Base-by-base conservation (phyloP, 352 stramenopile genomes). In the Phytophthora pseudosyringae region DNA sequence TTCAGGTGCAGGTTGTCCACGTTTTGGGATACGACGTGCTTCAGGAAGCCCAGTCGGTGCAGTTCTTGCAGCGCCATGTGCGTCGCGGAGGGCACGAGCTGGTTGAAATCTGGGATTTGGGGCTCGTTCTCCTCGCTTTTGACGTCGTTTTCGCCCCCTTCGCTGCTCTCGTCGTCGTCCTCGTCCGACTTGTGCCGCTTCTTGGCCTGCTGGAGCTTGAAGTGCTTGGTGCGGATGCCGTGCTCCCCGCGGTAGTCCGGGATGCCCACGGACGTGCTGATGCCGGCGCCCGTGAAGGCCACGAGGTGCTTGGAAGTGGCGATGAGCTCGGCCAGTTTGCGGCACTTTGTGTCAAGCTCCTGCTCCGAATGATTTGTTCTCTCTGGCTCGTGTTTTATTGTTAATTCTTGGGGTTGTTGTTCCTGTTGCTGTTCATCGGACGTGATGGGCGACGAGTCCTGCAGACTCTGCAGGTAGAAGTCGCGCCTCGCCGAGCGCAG, bases 1-100 rank as follows among this genome's bases (percentile, higher is more conserved):
- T 95, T 95, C 7, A 90, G 50, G 59, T 95, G 86, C 53, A 95
- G 65, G 50, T 93, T 93, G 59, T 95, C 86, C 7, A 93, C 83
- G 56, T 95, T 95, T 63, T 95, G 86, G 3, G 84, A 91, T 40
- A 95, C 83, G 11, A 95, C 50, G 53, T 95, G 75, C 71, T 93
- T 91, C 11, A 95, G 50, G 41, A 69, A 86, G 5, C 86, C 86
- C 40, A 88, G 73, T 2, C 80, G 82, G 55, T 93, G 71, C n/a
- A 95, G 71, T 55, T 95, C 86, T 9, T 71, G 75, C 21, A 95
- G 71, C 41, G 84, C 84, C 86, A 95, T 95, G 76, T 95, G 86
- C 4, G 86, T 91, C 55, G 72, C 64, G 6, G 86, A 93, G 13
- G 86, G 86, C 58, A 92, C 81, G 31, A 94, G 67, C 39, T 53